phyloP scores from a whole-genome alignment of 768 basidiomycete genomes.

The Cystobasidium onofrii region DNA sequence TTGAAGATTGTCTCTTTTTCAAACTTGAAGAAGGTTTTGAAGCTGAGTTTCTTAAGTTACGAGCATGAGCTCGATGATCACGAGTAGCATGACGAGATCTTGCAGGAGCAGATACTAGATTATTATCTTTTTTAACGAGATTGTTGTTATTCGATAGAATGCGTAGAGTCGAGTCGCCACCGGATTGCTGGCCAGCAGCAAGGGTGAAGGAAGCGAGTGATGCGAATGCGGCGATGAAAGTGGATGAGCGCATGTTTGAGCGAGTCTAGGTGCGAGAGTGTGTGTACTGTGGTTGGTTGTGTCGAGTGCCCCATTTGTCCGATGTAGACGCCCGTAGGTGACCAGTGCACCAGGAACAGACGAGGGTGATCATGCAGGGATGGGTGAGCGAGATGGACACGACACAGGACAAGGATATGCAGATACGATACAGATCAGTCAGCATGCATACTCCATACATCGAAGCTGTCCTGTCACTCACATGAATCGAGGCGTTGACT shows the following conservation, averaged over 20 bases:
- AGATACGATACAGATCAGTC: no score
- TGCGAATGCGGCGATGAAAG: background rate
- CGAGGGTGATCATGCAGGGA: no score
- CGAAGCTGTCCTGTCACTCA: no score
- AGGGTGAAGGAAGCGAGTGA: constrained; percentile 4
- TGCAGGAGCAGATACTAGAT: constrained; percentile 7
- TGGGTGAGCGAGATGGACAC: no score
- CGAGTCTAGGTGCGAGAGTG: no score
- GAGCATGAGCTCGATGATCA: background rate
- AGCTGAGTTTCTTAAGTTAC: background rate
- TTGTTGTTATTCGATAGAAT: background rate
- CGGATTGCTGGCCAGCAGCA: constrained; percentile 1
- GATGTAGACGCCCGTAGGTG: no score
- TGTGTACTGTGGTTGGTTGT: no score
- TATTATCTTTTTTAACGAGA: background rate
- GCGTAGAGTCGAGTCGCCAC: background rate
- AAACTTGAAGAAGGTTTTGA: background rate
- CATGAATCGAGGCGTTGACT: no score
- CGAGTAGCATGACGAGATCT: constrained; percentile 21
- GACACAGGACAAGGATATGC: no score
- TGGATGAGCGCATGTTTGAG: constrained; percentile 22
- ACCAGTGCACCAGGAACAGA: no score
- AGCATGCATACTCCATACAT: no score
- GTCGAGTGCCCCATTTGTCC: no score
- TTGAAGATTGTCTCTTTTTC: background rate